Evolutionary conservation across 108 stramenopile species (phyloP).

Genomic region (Pseudonitzschia delicatissima): DNA sequence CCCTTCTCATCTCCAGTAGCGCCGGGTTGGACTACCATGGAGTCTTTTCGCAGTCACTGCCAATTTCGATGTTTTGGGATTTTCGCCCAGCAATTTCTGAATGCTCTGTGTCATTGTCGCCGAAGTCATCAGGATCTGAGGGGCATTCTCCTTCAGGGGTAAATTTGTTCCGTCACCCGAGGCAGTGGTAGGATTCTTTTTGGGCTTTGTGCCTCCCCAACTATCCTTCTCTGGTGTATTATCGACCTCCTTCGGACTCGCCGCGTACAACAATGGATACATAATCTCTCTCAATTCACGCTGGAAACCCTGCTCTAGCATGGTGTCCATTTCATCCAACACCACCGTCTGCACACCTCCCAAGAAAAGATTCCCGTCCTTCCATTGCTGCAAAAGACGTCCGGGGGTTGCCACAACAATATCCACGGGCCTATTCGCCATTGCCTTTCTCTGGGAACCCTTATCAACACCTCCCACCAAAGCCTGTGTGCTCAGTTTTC

Average conservation of each 20-base stretch:
- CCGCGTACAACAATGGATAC: constrained; percentile 76
- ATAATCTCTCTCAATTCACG: constrained; percentile 80
- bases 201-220: constrained; percentile 25
- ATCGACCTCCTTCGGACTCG: constrained; percentile 23
- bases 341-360: constrained; percentile 69
- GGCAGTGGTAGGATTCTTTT: not conserved
- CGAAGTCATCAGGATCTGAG: constrained; percentile 88
- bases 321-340: constrained; percentile 98
- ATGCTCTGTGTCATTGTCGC: constrained; percentile 95
- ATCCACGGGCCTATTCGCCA: constrained; percentile 75
- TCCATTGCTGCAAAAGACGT: constrained; percentile 89
- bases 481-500: constrained; percentile 79
- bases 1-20: constrained; percentile 5
- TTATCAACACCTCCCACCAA: constrained; percentile 90
- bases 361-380: constrained; percentile 79
- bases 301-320: constrained; percentile 96
- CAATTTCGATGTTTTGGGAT: constrained; percentile 38
- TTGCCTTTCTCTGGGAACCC: constrained; percentile 68
- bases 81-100: constrained; percentile 55
- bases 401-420: constrained; percentile 93
- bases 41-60: constrained; percentile 47
- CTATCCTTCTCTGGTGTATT: constrained; percentile 4
- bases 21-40: constrained; percentile 19
- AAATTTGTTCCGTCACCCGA: not conserved
- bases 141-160: constrained; percentile 51